Evolutionary conservation across 2,329 filamentous ascomycete genomes (phyloP).

Genomic region (Fusarium algeriense): DNA sequence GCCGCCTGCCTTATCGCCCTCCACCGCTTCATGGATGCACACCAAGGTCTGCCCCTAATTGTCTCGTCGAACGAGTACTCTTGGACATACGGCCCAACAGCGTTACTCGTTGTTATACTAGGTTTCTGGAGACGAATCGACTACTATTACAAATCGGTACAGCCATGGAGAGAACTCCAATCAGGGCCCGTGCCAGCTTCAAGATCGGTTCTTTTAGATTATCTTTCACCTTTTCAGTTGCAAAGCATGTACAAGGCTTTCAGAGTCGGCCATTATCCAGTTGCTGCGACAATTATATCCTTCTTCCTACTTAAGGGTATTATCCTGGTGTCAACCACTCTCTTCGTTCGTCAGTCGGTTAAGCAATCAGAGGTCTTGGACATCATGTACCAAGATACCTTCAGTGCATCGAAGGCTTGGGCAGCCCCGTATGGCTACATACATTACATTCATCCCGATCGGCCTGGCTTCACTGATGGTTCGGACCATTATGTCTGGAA

Average conservation of each 20-base stretch:
- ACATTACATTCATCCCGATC: too few relatives aligned
- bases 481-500: background rate
- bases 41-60: background rate
- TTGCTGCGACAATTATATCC: background rate
- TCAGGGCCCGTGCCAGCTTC: rapidly evolving
- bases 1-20: rapidly evolving
- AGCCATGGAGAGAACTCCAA: background rate
- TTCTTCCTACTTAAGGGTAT: background rate
- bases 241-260: rapidly evolving
- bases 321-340: background rate
- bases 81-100: background rate
- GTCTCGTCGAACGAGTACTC: background rate
- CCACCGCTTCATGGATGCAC: rapidly evolving
- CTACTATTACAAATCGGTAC: background rate
- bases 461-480: too few relatives aligned
- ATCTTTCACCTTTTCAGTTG: background rate
- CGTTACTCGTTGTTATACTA: rapidly evolving
- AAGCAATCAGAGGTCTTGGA: background rate
- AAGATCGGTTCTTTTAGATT: background rate
- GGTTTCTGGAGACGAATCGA: background rate
- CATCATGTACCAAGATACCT: background rate
- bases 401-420: background rate
- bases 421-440: too few relatives aligned
- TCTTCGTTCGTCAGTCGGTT: background rate
- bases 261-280: rapidly evolving